Percentiles rank a stretch among this genome's conserved stretches.
Conservation (phyloP, 306 rosid species). For the Sindora glabra region DNA sequence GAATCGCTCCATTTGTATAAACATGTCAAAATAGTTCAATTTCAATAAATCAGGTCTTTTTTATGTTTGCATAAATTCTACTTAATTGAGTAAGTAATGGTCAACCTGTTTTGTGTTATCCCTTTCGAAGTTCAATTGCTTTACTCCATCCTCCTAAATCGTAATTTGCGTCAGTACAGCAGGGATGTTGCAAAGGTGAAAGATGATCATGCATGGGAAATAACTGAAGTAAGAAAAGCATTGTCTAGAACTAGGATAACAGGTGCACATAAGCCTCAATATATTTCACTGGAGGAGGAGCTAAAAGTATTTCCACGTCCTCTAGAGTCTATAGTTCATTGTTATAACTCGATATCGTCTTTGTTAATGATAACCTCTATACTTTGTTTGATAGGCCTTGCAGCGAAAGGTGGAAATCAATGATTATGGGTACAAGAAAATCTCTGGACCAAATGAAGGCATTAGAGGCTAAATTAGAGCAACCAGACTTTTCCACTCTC, state of each 20-base stretch:
- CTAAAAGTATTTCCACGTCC: conserved; percentile 41
- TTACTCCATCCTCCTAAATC: neutral
- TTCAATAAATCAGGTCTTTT: too few species aligned
- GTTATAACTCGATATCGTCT: neutral
- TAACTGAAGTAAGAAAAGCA: conserved; percentile 64
- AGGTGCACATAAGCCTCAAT: conserved; percentile 61
- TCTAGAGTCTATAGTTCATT: conserved; percentile 3
- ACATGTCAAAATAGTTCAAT: too few species aligned
- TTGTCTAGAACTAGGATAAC: conserved; percentile 70
- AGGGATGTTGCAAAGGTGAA: conserved; percentile 79
- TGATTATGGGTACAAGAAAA: conserved; percentile 59
- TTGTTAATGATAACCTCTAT: conserved; percentile 9
- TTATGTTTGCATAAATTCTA: too few species aligned
- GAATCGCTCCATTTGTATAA: too few species aligned
- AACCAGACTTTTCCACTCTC: too few species aligned
- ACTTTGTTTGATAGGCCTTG: conserved; percentile 37
- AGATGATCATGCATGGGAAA: conserved; percentile 92
- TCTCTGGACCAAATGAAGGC: conserved; percentile 58
- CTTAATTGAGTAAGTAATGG: too few species aligned
- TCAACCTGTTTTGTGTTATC: too few species aligned
- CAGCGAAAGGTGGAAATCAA: conserved; percentile 69
- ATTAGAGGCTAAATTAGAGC: conserved; percentile 23
- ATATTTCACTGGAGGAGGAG: conserved; percentile 61
- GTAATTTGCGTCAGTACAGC: conserved; percentile 37
- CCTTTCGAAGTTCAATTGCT: too few species aligned